Conservation (phyloP, 768 basidiomycete species). For the Serendipita indica region DNA sequence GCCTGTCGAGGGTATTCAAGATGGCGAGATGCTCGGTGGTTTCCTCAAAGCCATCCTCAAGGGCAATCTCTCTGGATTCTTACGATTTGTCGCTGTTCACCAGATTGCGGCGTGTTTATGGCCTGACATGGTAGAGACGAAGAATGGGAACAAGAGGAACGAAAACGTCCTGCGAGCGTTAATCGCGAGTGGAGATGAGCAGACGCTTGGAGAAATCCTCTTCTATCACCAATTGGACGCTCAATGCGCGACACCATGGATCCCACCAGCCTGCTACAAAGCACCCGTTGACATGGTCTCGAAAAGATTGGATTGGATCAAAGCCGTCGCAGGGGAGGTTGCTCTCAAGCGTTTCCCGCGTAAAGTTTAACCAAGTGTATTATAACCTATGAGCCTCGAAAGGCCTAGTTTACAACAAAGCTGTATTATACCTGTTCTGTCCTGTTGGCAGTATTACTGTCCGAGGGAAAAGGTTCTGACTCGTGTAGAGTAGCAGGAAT, state of each 20-base stretch:
- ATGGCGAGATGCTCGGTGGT: slow-evolving; percentile 43
- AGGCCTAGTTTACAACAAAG: too few species aligned
- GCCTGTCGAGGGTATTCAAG: slow-evolving; percentile 42
- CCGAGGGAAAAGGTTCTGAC: too few species aligned
- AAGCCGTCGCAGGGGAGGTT: not conserved
- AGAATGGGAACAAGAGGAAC: not conserved
- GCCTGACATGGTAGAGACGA: slow-evolving; percentile 40
- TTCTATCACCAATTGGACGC: not conserved
- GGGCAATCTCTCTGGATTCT: slow-evolving; percentile 37
- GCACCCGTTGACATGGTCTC: not conserved
- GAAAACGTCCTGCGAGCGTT: not conserved
- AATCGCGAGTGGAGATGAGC: not conserved
- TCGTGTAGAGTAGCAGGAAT: too few species aligned
- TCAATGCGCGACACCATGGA: not conserved
- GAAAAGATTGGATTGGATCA: not conserved
- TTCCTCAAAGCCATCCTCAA: slow-evolving; percentile 43
- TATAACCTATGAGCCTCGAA: too few species aligned
- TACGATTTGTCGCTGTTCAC: slow-evolving; percentile 56
- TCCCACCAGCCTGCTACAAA: not conserved
- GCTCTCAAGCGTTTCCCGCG: not conserved
- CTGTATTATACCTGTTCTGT: too few species aligned
- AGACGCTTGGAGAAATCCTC: not conserved
- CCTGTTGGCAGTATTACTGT: too few species aligned
- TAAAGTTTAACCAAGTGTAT: too few species aligned
- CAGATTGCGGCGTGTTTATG: slow-evolving; percentile 66